Percentiles rank a stretch among this genome's conserved stretches.
Evolutionary conservation across 2,329 filamentous ascomycete genomes (phyloP).

Genomic region (Botrytis elliptica): DNA sequence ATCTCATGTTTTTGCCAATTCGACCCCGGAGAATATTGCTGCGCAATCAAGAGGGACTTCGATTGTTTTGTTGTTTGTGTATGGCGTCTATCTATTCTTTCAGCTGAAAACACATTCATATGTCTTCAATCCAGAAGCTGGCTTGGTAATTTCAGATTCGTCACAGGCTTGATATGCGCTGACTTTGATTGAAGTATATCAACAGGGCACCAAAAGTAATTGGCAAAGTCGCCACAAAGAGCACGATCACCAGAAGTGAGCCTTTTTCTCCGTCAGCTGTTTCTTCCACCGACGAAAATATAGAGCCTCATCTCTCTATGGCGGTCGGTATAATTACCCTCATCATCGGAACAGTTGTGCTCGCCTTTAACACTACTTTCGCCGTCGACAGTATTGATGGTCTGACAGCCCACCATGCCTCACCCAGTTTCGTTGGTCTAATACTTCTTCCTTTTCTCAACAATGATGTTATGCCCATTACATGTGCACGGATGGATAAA

Average conservation of each 20-base stretch:
- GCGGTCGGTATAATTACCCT: background rate
- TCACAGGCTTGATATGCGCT: constrained; percentile 37
- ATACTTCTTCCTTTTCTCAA: constrained; percentile 75
- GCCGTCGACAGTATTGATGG: constrained; percentile 71
- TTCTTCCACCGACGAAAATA: background rate
- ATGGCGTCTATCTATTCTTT: background rate
- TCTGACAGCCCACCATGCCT: constrained; percentile 63
- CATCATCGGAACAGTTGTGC: background rate
- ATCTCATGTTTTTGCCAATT: constrained; percentile 55
- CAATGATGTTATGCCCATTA: constrained; percentile 74
- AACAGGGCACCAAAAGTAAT: constrained; percentile 40
- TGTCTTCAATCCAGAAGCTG: background rate
- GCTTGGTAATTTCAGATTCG: background rate
- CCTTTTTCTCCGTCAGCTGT: background rate
- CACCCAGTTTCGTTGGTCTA: constrained; percentile 75
- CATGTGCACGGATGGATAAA: constrained; percentile 72
- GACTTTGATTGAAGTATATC: constrained; percentile 27
- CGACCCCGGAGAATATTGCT: background rate
- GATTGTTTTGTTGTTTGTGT: constrained; percentile 38
- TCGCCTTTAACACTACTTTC: constrained; percentile 49
- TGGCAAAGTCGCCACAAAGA: constrained; percentile 66
- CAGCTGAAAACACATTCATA: constrained; percentile 6
- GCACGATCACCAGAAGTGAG: background rate
- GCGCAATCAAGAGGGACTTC: background rate
- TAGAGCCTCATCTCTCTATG: constrained; percentile 1